A percentile compares a stretch with the other conserved stretches of the same genome.
Conservation (phyloP, 2,329 filamentous ascomycete species). For the Thelonectria olida region DNA sequence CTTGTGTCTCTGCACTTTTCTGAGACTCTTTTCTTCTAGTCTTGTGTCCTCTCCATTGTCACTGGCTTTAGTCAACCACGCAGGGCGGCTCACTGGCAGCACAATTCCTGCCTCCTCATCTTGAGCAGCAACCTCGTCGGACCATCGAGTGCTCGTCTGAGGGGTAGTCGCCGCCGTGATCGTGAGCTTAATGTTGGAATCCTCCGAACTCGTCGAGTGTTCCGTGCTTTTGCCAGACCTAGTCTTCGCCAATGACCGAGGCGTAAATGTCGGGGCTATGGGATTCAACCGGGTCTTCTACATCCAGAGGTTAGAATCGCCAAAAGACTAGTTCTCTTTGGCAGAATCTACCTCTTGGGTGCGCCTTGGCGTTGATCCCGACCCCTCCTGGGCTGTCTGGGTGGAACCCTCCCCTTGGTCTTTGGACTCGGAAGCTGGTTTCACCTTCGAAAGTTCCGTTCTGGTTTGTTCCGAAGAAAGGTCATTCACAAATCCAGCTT, state of each 20-base stretch:
- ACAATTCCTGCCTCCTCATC: constrained; percentile 24
- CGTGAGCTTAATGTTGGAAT: constrained; percentile 13
- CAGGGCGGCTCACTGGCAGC: neutral
- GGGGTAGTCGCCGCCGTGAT: constrained; percentile 16
- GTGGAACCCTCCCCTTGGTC: constrained; percentile 37
- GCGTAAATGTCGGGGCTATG: constrained; percentile 64
- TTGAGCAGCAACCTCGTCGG: constrained; percentile 43
- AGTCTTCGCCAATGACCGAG: constrained; percentile 44
- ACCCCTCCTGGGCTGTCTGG: constrained; percentile 32
- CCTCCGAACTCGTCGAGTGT: constrained; percentile 24
- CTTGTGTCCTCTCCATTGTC: neutral
- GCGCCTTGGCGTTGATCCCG: constrained; percentile 46
- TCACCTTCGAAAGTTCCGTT: constrained; percentile 48
- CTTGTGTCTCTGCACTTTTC: constrained; percentile 23
- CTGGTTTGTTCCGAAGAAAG: constrained; percentile 47
- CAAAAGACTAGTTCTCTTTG: constrained; percentile 39
- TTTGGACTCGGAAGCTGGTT: constrained; percentile 31
- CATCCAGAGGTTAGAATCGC: constrained; percentile 53
- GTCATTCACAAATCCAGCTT: constrained; percentile 47
- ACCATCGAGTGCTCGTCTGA: constrained; percentile 38
- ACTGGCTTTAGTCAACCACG: neutral
- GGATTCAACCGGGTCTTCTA: constrained; percentile 66
- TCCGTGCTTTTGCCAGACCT: constrained; percentile 20
- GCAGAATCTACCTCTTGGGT: constrained; percentile 62
- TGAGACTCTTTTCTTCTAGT: constrained; percentile 1